Conservation (phyloP, 2,329 filamentous ascomycete species). For the Penicillium corylophilum region DNA sequence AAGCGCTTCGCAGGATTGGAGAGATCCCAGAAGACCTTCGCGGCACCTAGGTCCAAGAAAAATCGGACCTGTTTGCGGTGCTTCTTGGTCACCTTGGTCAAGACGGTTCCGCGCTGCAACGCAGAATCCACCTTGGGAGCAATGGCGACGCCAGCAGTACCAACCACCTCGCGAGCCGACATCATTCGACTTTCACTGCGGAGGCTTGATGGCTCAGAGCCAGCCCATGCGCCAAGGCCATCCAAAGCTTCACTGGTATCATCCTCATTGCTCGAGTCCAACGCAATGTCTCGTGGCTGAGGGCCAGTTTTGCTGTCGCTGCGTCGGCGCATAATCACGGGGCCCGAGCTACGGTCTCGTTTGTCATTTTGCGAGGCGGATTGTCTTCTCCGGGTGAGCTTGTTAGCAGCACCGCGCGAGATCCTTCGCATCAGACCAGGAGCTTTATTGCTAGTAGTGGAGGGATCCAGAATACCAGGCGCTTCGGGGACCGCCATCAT, state of each 20-base stretch:
- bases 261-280: slow-evolving; percentile 42
- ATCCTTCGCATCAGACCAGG: slow-evolving; percentile 76
- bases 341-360: slow-evolving; percentile 84
- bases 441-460: slow-evolving; percentile 53
- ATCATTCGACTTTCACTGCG: slow-evolving; percentile 38
- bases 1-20: slow-evolving; percentile 77
- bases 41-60: slow-evolving; percentile 76
- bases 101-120: slow-evolving; percentile 72
- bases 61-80: slow-evolving; percentile 71
- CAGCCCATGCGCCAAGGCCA: slow-evolving; percentile 41
- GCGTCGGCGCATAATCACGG: slow-evolving; percentile 79
- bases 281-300: slow-evolving; percentile 49
- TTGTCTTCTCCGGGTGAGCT: slow-evolving; percentile 67
- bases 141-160: slow-evolving; percentile 28
- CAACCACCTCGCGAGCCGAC: slow-evolving; percentile 33
- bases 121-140: slow-evolving; percentile 73
- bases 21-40: slow-evolving; percentile 85
- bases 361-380: slow-evolving; percentile 75
- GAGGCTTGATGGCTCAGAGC: slow-evolving; percentile 41
- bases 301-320: slow-evolving; percentile 83
- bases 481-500: slow-evolving; percentile 52
- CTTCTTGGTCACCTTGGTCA: slow-evolving; percentile 85
- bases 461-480: slow-evolving; percentile 60
- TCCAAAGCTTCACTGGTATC: slow-evolving; percentile 49
- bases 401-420: slow-evolving; percentile 75